Conservation (phyloP, 148 eudicot genomes). For the Mesembryanthemum crystallinum region DNA sequence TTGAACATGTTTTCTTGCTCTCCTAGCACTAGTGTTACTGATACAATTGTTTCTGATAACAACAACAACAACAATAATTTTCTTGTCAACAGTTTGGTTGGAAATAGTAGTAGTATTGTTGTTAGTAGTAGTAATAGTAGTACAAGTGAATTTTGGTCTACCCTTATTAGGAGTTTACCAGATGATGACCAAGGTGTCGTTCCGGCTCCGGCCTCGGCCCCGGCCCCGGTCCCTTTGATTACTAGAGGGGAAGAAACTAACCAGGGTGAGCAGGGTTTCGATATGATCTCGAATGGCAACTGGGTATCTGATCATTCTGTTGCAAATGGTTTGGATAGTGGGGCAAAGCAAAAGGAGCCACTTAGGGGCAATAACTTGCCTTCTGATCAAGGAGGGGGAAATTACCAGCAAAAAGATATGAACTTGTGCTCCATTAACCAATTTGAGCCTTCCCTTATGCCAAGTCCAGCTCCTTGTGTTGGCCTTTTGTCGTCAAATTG, state of each 20-base stretch:
- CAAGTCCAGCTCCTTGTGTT: not conserved
- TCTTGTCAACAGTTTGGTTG: conserved; percentile 1
- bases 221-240: too few relatives aligned
- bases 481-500: conserved; percentile 7
- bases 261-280: conserved; percentile 8
- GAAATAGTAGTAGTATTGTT: not conserved
- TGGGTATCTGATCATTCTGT: conserved; percentile 1
- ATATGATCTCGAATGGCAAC: conserved; percentile 5
- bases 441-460: conserved; percentile 4
- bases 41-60: not conserved
- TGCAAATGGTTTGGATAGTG: not conserved
- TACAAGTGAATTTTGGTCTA: not conserved
- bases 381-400: not conserved
- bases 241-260: conserved; percentile 4
- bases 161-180: not conserved
- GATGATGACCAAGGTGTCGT: not conserved
- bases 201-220: not conserved
- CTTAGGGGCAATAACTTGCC: not conserved
- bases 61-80: not conserved
- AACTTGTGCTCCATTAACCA: conserved; percentile 1
- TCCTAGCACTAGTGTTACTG: not conserved
- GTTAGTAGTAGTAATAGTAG: not conserved
- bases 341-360: not conserved
- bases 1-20: conserved; percentile 14
- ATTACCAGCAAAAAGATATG: conserved; percentile 3